Percentiles rank a stretch among this genome's conserved stretches.
Conservation (phyloP, 805 yeast species). For the Diddensiella caesifluorescens region DNA sequence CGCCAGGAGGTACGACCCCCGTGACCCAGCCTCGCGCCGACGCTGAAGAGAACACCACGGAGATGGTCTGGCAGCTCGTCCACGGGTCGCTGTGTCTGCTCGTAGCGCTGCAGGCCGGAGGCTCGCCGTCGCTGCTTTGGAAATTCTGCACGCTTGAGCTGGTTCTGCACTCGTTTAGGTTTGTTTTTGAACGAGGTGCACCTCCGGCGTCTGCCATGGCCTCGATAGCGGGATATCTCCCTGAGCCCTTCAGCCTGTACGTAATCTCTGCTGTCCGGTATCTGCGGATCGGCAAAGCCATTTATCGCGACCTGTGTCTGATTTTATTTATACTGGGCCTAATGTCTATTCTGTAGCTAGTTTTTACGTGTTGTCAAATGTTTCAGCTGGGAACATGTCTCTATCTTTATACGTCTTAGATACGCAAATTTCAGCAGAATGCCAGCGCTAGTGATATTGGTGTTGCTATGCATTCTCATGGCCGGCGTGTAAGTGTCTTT, state of each 20-base stretch:
- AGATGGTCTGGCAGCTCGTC: constrained; percentile 20
- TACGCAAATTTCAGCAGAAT: no score
- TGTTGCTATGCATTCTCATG: constrained; percentile 28
- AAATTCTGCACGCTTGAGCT: constrained; percentile 24
- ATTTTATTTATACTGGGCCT: constrained; percentile 27
- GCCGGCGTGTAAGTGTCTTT: constrained; percentile 26
- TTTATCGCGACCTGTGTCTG: constrained; percentile 25
- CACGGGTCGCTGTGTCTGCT: constrained; percentile 20
- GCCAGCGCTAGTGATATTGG: constrained; percentile 23
- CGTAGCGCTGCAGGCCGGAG: constrained; percentile 23
- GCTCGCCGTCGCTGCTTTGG: constrained; percentile 12
- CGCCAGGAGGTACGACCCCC: background rate
- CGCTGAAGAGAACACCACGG: background rate
- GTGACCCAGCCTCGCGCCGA: constrained; percentile 1
- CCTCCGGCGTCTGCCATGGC: constrained; percentile 23
- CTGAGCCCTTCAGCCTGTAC: constrained; percentile 25
- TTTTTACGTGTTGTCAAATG: no score
- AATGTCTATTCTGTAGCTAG: no score
- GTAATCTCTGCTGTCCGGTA: constrained; percentile 19
- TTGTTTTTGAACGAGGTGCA: constrained; percentile 23
- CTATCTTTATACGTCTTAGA: no score
- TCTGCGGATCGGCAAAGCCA: constrained; percentile 15
- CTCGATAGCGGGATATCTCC: constrained; percentile 27
- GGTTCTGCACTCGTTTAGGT: constrained; percentile 22
- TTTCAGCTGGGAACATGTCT: no score